Percentiles rank a stretch among this genome's conserved stretches.
Evolutionary conservation across 176 grass and related monocot species (phyloP).

Genomic region (Oryza punctata): DNA sequence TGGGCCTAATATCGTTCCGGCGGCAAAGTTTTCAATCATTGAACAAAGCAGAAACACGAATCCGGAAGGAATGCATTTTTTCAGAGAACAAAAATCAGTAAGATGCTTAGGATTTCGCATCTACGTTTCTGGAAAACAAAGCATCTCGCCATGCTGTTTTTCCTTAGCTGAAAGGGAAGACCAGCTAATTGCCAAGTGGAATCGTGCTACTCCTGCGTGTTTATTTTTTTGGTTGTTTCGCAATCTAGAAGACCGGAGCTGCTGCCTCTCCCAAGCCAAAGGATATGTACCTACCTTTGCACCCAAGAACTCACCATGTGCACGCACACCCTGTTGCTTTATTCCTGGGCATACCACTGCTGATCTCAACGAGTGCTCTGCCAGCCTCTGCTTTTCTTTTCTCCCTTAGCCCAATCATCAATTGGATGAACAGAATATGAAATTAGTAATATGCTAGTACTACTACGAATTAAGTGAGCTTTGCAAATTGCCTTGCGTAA

Average conservation of each 20-base stretch:
- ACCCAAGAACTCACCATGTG: slow-evolving; percentile 45
- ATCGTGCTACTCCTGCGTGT: neutral
- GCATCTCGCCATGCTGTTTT: neutral
- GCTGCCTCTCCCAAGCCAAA: neutral
- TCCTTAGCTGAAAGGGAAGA: neutral
- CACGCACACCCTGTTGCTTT: slow-evolving; percentile 31
- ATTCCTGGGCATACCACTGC: slow-evolving; percentile 30
- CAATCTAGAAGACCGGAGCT: neutral
- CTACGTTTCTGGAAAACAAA: neutral
- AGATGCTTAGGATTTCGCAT: slow-evolving; percentile 8
- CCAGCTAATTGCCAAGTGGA: neutral
- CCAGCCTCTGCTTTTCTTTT: neutral
- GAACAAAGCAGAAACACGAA: neutral
- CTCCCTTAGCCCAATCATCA: slow-evolving; percentile 35
- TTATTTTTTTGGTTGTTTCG: neutral
- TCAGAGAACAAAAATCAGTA: neutral
- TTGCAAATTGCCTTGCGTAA: slow-evolving; percentile 41
- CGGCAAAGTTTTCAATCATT: neutral
- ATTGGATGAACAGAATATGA: neutral
- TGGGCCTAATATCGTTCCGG: neutral
- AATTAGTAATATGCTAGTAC: neutral
- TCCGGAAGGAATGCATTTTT: neutral
- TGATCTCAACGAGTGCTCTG: neutral
- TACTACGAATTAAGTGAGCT: neutral
- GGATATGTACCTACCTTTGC: slow-evolving; percentile 37